phyloP scores from a whole-genome alignment of 805 yeast genomes.

The Saccharomyces eubayanus region DNA sequence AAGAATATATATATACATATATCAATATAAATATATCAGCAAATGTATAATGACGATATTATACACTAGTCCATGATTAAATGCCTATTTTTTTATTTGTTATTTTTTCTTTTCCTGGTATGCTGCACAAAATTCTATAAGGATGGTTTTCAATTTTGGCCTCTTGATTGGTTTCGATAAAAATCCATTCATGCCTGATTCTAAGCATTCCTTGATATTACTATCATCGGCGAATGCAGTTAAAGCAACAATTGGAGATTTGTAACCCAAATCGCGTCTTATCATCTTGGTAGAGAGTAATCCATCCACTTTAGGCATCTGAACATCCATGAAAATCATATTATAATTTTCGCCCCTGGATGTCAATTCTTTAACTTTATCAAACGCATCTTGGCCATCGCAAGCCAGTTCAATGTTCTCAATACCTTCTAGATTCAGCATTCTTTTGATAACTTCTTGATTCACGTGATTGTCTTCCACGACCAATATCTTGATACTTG shows the following conservation, averaged over 20 bases:
- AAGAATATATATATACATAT: neutral
- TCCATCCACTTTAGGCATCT: constrained; percentile 94
- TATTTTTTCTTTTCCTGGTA: neutral
- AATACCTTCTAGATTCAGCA: constrained; percentile 80
- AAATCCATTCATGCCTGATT: constrained; percentile 90
- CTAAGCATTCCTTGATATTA: constrained; percentile 75
- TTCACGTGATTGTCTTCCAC: constrained; percentile 94
- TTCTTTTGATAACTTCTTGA: constrained; percentile 85
- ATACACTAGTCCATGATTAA: neutral
- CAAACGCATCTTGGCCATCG: constrained; percentile 87
- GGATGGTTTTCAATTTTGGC: constrained; percentile 51
- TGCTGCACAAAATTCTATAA: constrained; percentile 27
- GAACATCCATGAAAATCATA: constrained; percentile 91
- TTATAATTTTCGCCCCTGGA: constrained; percentile 43
- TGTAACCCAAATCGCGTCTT: constrained; percentile 50
- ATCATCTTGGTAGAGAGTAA: constrained; percentile 71
- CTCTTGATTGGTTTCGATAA: constrained; percentile 81
- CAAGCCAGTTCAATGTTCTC: constrained; percentile 65
- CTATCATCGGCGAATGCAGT: constrained; percentile 94
- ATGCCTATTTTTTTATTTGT: neutral
- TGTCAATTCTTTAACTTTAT: constrained; percentile 44
- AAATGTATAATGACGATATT: neutral
- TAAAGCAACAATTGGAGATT: constrained; percentile 79
- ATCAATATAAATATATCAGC: too few relatives aligned
- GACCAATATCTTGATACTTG: constrained; percentile 47